Base-by-base conservation (phyloP, 1,139 yeast species). In the Debaryomyces sp. region DNA sequence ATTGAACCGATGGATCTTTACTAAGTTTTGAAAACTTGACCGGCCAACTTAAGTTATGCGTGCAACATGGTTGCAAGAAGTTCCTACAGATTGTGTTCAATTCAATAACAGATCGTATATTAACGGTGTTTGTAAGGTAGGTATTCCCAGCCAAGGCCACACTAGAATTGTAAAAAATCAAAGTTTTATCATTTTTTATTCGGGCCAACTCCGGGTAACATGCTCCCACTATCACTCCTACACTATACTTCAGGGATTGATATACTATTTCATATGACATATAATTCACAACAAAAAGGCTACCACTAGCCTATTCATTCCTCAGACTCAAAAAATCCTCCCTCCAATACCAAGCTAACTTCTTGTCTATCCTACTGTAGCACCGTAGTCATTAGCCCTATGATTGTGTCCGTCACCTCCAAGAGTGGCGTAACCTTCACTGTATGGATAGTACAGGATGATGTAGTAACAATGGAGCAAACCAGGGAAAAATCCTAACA, bases 401-500 rank as follows among this genome's bases (percentile, higher is more conserved):
- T 67, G 57, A 51, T 66, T 55, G 47, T 67, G 73, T 29, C 71
- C 72, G 43, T 65, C 68, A 6, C 70, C 71, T 6, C 70, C 71
- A 18, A 68, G 48, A 4, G 58, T 53, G 12, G 63, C 60, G 43
- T 60, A 58, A 2, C 63, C 59, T 41, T 76, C 76, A 15, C 75
- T 71, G 56, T 78, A 73, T 6, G 87, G 87, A 55, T 82, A 80
- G 50, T 70, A 64, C 48, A 80, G 74, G 48, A 83, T 82, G 54
- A 83, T 79, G 62, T 84, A 86, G 66, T 84, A 76, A 42, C 82
- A 75, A 59, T 85, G 91, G 52, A 85, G 65, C 48, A 86, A 69
- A 6, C 96, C 97, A 0, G 97, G 97, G 52, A 91, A 64, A 67
- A 82, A 87, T 3, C 97, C 96, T 45, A 91, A 74, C 45, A 86